Conservation (phyloP, 441 rosid species). For the California macrophylla region DNA sequence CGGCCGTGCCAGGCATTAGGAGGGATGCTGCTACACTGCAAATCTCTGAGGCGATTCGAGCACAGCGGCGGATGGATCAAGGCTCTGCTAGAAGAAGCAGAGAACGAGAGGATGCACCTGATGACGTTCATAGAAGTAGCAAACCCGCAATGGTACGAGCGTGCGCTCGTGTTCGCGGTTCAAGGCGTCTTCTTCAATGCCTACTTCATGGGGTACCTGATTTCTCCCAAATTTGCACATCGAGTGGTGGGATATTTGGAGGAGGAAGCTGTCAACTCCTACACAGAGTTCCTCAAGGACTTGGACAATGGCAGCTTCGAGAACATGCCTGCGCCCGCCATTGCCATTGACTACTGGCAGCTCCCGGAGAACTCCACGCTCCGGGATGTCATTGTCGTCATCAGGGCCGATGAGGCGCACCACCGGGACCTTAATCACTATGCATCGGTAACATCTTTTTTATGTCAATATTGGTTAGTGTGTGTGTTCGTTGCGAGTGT, state of each 20-base stretch:
- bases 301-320: constrained; percentile 50
- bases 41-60: constrained; percentile 61
- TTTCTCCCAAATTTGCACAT: constrained; percentile 73
- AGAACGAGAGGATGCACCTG: constrained; percentile 87
- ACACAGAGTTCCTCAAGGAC: constrained; percentile 73
- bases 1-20: constrained; percentile 91
- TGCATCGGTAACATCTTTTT: constrained; percentile 36
- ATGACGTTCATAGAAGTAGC: constrained; percentile 80
- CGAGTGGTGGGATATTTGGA: constrained; percentile 76
- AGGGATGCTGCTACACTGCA: constrained; percentile 70
- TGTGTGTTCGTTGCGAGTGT: neutral
- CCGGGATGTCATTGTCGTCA: constrained; percentile 58
- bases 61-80: constrained; percentile 94
- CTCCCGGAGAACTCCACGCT: constrained; percentile 51
- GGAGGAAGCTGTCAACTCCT: constrained; percentile 77
- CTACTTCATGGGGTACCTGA: constrained; percentile 51
- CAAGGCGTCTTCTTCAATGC: constrained; percentile 82
- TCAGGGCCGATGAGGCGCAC: constrained; percentile 85
- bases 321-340: constrained; percentile 76
- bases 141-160: constrained; percentile 66
- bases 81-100: constrained; percentile 81
- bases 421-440: constrained; percentile 89
- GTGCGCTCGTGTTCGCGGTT: constrained; percentile 59
- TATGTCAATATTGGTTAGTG: no score
- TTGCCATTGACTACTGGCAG: constrained; percentile 88